Conservation (phyloP, 139 green algal species). For the Coelastrella sp. region DNA sequence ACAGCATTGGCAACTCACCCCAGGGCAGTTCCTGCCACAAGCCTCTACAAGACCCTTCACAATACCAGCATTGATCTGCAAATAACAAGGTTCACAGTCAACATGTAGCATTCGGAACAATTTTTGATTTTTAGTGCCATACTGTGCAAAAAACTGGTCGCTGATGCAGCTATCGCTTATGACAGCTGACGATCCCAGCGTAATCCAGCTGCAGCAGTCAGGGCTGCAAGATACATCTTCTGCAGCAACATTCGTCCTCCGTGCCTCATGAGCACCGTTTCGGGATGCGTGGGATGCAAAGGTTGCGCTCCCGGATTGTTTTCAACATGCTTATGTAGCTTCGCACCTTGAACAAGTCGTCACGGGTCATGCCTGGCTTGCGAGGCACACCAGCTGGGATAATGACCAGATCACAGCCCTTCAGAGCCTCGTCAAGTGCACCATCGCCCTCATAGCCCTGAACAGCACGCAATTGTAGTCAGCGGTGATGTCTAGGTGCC, state of each 20-base stretch:
- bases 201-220: too few species aligned
- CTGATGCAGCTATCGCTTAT: too few species aligned
- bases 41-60: constrained; percentile 90
- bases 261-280: background rate
- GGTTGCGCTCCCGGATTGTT: background rate
- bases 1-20: constrained; percentile 54
- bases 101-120: background rate
- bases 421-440: constrained; percentile 86
- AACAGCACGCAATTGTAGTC: background rate
- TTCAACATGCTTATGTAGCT: background rate
- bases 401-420: constrained; percentile 87
- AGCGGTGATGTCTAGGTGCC: background rate
- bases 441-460: constrained; percentile 76
- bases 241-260: too few species aligned
- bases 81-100: background rate
- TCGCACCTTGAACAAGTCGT: constrained; percentile 99
- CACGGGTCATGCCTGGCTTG: constrained; percentile 99
- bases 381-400: constrained; percentile 97
- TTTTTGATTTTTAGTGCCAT: too few species aligned
- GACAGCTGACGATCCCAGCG: too few species aligned
- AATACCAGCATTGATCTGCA: constrained; percentile 94
- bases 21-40: constrained; percentile 91
- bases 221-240: too few species aligned
- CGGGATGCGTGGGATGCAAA: background rate
- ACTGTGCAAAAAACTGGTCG: too few species aligned